Base-by-base conservation (phyloP, 2,329 filamentous ascomycete genomes). In the Fusarium abutilonis region DNA sequence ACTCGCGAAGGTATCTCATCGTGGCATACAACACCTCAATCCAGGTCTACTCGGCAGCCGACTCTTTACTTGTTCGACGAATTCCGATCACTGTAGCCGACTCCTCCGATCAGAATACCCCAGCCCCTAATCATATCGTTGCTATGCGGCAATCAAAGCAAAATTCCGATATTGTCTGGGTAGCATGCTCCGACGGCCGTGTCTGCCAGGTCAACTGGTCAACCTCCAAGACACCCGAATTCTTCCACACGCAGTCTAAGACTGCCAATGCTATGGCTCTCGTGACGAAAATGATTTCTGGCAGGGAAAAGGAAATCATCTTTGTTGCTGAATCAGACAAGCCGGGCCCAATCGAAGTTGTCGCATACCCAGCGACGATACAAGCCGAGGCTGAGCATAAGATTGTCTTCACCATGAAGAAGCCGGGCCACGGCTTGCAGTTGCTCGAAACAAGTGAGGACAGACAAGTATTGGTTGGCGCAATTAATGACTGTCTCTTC, bases 31-130 rank as follows among this genome's bases (percentile, higher is more conserved):
- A 88, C 58, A 88, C 86, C 26, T 89, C 89, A 9, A 81, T 97
- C 50, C 90, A 93, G 73, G 83, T 97, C 23, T 96, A 95, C 76
- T 90, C 91, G 2, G 86, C 91, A 28, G 81, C 86, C 63, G 93
- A 92, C 51, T 98, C 95, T 2, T 84, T 96, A 45, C 85, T 96
- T 19, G 81, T 92, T 41, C 88, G 92, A 66, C 86, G 87, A 52
- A 88, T 97, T 44, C 78, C 84, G 11, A 78, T 89, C 64, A 72
- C 63, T 54, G 68, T 66, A 31, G 56, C 70, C 34, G 73, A 74
- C 43, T 49, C 68, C 28, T 66, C 71, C 6, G 64, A 67, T 10
- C 46, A 69, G 21, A 69, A 68, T 28, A 58, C 56, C 9, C 52
- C 72, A 34, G 59, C 53, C 38, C 53, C 74, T 53, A 66, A 72